Evolutionary conservation across 2,329 filamentous ascomycete genomes (phyloP).

Genomic region (Aspergillus melleus): DNA sequence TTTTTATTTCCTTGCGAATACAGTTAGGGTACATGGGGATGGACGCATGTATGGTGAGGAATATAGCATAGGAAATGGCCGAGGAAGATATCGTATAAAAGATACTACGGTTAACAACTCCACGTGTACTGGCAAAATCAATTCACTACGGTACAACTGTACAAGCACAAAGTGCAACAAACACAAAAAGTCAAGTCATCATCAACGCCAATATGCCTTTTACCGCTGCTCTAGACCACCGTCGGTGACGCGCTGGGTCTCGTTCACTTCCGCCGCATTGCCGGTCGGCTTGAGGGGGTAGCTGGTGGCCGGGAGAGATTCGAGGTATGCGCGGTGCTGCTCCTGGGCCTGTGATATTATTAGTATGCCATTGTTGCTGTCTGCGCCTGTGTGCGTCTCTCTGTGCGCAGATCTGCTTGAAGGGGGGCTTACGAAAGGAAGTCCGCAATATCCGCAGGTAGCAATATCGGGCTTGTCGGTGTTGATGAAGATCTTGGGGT

Average conservation of each 20-base stretch:
- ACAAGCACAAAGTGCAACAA: conserved; percentile 30
- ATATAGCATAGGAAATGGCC: too few species aligned
- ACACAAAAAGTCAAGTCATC: conserved; percentile 26
- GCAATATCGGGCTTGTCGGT: conserved; percentile 94
- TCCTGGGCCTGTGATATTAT: conserved; percentile 72
- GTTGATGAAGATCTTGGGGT: conserved; percentile 96
- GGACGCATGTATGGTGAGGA: too few species aligned
- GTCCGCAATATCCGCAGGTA: conserved; percentile 86
- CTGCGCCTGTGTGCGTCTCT: not conserved
- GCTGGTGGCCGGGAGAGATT: conserved; percentile 75
- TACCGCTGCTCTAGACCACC: conserved; percentile 63
- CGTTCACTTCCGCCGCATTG: conserved; percentile 59
- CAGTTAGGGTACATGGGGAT: too few species aligned
- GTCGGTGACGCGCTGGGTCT: conserved; percentile 60
- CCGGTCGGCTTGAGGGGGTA: conserved; percentile 73
- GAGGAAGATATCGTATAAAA: too few species aligned
- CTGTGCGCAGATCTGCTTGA: not conserved
- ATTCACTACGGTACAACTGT: conserved; percentile 21
- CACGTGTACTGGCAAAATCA: too few species aligned
- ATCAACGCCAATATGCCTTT: conserved; percentile 35
- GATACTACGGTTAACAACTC: not conserved
- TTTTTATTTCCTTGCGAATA: too few species aligned
- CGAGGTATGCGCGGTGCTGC: conserved; percentile 79
- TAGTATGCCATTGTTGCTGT: not conserved
- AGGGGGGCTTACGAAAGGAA: conserved; percentile 76